phyloP scores from a whole-genome alignment of 352 stramenopile species.

The Saprolegnia parasitica region DNA sequence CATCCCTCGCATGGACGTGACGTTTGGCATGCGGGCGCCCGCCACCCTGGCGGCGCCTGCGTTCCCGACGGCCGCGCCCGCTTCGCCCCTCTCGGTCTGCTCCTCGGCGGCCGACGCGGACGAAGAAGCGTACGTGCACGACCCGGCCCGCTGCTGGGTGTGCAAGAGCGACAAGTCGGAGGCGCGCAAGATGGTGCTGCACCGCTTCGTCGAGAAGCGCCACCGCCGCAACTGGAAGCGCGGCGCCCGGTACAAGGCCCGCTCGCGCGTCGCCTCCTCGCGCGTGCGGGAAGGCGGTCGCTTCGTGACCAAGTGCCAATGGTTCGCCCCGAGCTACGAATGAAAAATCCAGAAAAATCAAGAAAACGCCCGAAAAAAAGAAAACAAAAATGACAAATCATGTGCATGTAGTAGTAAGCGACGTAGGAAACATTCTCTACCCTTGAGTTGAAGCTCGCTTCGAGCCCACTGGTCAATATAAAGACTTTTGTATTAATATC shows the following conservation, averaged over 20 bases:
- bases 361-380: not conserved
- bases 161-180: conserved; percentile 81
- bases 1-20: conserved; percentile 61
- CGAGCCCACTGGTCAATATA: conserved; percentile 2
- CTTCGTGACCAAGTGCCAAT: conserved; percentile 78
- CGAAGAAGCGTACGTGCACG: conserved; percentile 54
- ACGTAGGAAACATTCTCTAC: not conserved
- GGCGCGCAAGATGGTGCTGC: conserved; percentile 74
- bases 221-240: conserved; percentile 80
- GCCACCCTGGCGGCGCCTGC: conserved; percentile 30
- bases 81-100: conserved; percentile 25
- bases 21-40: conserved; percentile 39
- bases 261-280: conserved; percentile 71
- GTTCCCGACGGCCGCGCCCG: conserved; percentile 3
- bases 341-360: conserved; percentile 26
- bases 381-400: not conserved
- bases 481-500: not conserved
- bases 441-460: not conserved
- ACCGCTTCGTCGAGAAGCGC: conserved; percentile 79
- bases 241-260: conserved; percentile 68
- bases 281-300: conserved; percentile 75
- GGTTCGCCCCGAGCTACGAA: conserved; percentile 46
- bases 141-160: conserved; percentile 78
- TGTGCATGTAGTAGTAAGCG: not conserved
- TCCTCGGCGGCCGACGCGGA: conserved; percentile 41